Base-by-base conservation (phyloP, 345 rosid genomes). In the Aquilaria sinensis region DNA sequence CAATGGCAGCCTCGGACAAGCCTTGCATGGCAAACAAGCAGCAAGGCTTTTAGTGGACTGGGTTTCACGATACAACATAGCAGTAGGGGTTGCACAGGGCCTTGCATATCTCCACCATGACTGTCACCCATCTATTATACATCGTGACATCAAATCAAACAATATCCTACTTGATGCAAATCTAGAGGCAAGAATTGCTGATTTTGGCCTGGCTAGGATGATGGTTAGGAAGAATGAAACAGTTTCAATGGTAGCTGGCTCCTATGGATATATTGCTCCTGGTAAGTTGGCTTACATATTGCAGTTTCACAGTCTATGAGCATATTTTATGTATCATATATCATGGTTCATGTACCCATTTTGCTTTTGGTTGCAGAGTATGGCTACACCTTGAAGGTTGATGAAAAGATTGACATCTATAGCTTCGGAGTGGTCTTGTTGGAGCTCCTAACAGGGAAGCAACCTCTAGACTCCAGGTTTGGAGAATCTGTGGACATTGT, bases 211-310 rank as follows among this genome's bases (percentile, higher is more conserved):
- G 80, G 98, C 96, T 8, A 90, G 85, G 67, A 81, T 86, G 95
- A 88, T 93, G 96, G 77, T 77, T 45, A 75, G 82, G 45, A 88
- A 78, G 83, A 90, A 93, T 14, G 97, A 93, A 75, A 93, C 96
- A 15, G 90, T 90, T 59, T 88, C 96, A 0, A 78, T 88, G 87
- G 97, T 93, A 59, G 97, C 98, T 32, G 98, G 98, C 46, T 93
- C 98, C n/a, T 90, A 86, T 63, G 96, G 97, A 12, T 93, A 88
- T 80, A 93, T 93, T 7, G 98, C 97, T 51, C 96, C 96, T 8
- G 96, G 98, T 93, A 73, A 72, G 70, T 62, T 34, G 12, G 23
- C 23, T 23, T 0, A 23, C 59, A 34, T 41, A 46, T 30, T 53
- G 16, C 15, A 51, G 16, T 2, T 43, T 58, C 50, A 53, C 9